Conservation (phyloP, 495 filamentous ascomycete species). For the Oidiodendron maius region DNA sequence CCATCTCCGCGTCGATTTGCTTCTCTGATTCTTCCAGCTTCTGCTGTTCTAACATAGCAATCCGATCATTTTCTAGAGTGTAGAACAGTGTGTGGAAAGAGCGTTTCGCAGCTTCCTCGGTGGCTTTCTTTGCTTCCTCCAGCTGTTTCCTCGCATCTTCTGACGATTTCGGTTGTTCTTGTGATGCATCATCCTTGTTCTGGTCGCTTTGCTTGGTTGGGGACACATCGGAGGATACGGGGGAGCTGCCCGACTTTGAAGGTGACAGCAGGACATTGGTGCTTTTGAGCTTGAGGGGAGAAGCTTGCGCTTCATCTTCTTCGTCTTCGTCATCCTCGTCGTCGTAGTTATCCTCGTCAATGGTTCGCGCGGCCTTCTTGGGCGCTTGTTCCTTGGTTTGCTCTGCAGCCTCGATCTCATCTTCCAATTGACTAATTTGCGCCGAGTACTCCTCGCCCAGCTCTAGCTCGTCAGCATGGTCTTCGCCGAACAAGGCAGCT, state of each 20-base stretch:
- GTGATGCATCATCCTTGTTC: slow-evolving; percentile 34
- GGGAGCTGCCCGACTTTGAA: slow-evolving; percentile 53
- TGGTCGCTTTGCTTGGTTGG: slow-evolving; percentile 44
- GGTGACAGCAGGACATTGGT: slow-evolving; percentile 45
- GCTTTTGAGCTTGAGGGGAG: slow-evolving; percentile 57
- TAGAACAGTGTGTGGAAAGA: slow-evolving; percentile 91
- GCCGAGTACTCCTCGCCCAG: slow-evolving; percentile 18
- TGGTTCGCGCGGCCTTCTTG: slow-evolving; percentile 60
- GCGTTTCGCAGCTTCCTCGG: slow-evolving; percentile 80
- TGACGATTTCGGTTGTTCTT: slow-evolving; percentile 53
- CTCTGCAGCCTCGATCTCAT: slow-evolving; percentile 21
- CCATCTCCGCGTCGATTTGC: slow-evolving; percentile 91
- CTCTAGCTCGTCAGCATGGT: slow-evolving; percentile 25
- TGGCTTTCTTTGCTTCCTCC: slow-evolving; percentile 89
- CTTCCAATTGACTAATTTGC: slow-evolving; percentile 17
- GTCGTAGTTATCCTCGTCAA: slow-evolving; percentile 82
- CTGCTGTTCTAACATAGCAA: slow-evolving; percentile 96
- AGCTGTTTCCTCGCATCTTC: slow-evolving; percentile 89
- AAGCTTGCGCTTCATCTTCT: slow-evolving; percentile 50
- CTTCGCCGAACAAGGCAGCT: slow-evolving; percentile 49
- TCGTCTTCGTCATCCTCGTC: slow-evolving; percentile 61
- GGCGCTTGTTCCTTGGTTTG: slow-evolving; percentile 30
- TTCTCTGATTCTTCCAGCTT: slow-evolving; percentile 94
- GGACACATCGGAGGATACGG: slow-evolving; percentile 42
- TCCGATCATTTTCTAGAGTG: slow-evolving; percentile 88